Evolutionary conservation across 2,329 filamentous ascomycete genomes (phyloP), one percentile per base, ranked within the genome.

Genomic region (Diaporthe velutina): DNA sequence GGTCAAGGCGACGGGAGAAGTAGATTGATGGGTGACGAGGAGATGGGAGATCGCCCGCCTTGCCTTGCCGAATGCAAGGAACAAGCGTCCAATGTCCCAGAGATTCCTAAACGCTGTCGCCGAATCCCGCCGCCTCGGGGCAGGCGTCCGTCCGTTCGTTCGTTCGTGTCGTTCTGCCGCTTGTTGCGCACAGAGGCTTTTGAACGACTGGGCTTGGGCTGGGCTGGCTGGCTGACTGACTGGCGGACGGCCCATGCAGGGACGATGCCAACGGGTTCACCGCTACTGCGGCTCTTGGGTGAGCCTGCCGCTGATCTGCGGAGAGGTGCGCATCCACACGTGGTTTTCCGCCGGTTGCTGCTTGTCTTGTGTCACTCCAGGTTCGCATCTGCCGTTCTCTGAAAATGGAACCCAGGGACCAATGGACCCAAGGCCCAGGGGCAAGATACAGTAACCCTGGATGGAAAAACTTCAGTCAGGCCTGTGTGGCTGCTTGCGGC

Each of bases 311-410:
- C 70, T 71, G 70, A 71, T 71, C 55, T 61, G 70, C 70, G 70
- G 70, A 71, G 55, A 61, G 70, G 55, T 71, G 70, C 55, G 55
- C 70, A 71, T 71, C 70, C 70, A 71, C 70, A 71, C 70, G 55
- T 71, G 70, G 70, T 71, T 52, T 71, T 42, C 48, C 55, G 58
- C 45, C 33, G 42, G 30, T n/a, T 38, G 40, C 42, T 40, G 55
- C 35, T 61, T 55, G 55, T 40, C 45, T 22, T 71, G 70, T 71
- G 70, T 71, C 70, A 71, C 70, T 71, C 42, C 30, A 71, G 70
- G 38, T 15, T 61, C 55, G 17, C 30, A 58, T 28, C 28, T 61
- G 55, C 54, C 28, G 45, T 67, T 28, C 30, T 28, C 55, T 61
- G 55, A 48, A 30, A n/a, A 40, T 25, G 33, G 48, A 3, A 25